Evolutionary conservation across 1,284 basidiomycete species (phyloP).

Genomic region (Trametes pubescens): DNA sequence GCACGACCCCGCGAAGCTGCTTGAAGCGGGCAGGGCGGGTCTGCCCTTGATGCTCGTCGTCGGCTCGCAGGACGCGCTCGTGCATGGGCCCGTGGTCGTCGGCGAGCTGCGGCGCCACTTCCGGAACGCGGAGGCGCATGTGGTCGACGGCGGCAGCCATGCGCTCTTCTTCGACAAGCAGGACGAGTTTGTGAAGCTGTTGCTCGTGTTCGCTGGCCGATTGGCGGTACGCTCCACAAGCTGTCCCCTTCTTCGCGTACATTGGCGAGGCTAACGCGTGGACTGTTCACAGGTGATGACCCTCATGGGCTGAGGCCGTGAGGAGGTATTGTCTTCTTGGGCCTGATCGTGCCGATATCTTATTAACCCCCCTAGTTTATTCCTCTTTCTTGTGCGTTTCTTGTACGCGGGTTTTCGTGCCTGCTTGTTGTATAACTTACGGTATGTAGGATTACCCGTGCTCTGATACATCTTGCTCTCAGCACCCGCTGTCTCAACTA

Average conservation of each 20-base stretch:
- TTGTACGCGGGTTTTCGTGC: constrained; percentile 2
- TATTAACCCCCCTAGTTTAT: neutral
- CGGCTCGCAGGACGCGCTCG: constrained; percentile 34
- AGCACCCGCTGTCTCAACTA: neutral
- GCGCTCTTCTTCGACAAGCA: constrained; percentile 35
- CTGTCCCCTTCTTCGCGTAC: neutral
- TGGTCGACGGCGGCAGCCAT: constrained; percentile 36
- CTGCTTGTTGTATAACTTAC: constrained; percentile 17
- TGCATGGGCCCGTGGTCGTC: constrained; percentile 27
- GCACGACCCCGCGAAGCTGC: constrained; percentile 32
- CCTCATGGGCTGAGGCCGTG: constrained; percentile 25
- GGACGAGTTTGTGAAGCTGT: constrained; percentile 35
- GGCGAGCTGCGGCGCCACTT: constrained; percentile 34
- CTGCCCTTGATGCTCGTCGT: constrained; percentile 36
- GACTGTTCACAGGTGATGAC: constrained; percentile 27
- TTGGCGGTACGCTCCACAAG: constrained; percentile 27
- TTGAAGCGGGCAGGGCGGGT: constrained; percentile 33
- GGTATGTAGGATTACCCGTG: constrained; percentile 6
- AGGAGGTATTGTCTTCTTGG: neutral
- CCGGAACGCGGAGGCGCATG: constrained; percentile 32
- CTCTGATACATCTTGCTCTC: constrained; percentile 10
- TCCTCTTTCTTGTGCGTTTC: neutral
- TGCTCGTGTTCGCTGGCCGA: constrained; percentile 32
- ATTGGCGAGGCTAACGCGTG: constrained; percentile 7
- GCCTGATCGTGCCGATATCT: neutral